Conservation (phyloP, 768 basidiomycete genomes). For the Tephrocybe rancida region DNA sequence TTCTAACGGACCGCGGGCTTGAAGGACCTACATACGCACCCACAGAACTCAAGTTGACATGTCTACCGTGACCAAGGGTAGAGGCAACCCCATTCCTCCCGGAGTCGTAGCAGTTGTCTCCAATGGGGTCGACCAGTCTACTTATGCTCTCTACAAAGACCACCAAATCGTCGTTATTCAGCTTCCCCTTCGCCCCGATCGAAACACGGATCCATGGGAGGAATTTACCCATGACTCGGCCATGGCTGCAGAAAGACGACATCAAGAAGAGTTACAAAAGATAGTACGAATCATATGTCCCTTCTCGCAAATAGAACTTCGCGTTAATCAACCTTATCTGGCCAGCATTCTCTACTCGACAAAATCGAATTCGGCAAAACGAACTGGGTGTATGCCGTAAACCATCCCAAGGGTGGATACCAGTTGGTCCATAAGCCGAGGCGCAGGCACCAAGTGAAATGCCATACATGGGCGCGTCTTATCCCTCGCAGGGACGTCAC, state of each 20-base stretch:
- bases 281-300: conserved; percentile 17
- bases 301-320: neutral
- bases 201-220: neutral
- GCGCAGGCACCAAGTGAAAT: conserved; percentile 25
- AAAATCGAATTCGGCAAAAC: conserved; percentile 33
- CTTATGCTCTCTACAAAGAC: conserved; percentile 13
- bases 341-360: conserved; percentile 30
- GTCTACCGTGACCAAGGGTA: neutral
- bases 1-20: neutral
- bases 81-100: conserved; percentile 1
- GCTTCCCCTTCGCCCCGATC: conserved; percentile 5
- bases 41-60: neutral
- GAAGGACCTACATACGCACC: neutral
- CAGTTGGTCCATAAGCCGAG: conserved; percentile 30
- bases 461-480: conserved; percentile 35
- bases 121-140: neutral
- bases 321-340: conserved; percentile 9
- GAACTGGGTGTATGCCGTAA: conserved; percentile 38
- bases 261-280: conserved; percentile 14
- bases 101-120: conserved; percentile 10
- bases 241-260: neutral
- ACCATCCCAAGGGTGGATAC: conserved; percentile 27
- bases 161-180: conserved; percentile 15
- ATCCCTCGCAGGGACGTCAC: conserved; percentile 39
- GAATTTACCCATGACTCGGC: neutral